These are phyloP conservation scores for Penicillium lagena DNA, from an alignment of 495 filamentous ascomycete species.

Conservation along the genomic window DNA sequence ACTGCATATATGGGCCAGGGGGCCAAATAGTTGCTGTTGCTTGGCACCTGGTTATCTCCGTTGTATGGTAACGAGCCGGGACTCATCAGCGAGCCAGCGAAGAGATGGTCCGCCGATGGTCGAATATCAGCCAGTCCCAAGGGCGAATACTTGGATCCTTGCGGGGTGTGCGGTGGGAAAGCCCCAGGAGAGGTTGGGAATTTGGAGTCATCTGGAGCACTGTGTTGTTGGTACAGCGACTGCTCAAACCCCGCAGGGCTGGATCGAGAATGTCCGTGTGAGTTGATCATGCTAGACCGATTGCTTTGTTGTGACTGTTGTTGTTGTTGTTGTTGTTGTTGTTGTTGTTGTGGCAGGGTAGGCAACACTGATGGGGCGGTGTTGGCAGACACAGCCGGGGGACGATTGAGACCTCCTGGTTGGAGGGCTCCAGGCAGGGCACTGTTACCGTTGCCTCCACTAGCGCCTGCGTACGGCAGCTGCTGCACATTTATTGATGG, in stretches of 20 bases:
- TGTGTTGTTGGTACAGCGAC: conserved; percentile 66
- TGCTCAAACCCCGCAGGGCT: conserved; percentile 75
- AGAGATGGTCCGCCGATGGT: conserved; percentile 65
- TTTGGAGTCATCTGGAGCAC: conserved; percentile 56
- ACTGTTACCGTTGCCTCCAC: conserved; percentile 19
- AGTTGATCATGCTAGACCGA: conserved; percentile 58
- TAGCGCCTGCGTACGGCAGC: conserved; percentile 41
- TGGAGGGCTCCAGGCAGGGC: conserved; percentile 67
- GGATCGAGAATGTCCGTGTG: conserved; percentile 71
- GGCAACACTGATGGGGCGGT: conserved; percentile 65
- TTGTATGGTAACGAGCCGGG: conserved; percentile 32
- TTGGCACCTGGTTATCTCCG: conserved; percentile 45
- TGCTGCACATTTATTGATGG: conserved; percentile 62
- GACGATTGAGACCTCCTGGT: conserved; percentile 56
- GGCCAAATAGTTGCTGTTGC: conserved; percentile 85
- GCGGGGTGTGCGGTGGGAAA: conserved; percentile 61
- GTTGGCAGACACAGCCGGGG: conserved; percentile 60
- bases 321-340: conserved; percentile 47
- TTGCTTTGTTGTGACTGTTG: conserved; percentile 51
- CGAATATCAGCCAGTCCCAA: conserved; percentile 88
- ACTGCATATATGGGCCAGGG: conserved; percentile 94
- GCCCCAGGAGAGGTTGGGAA: conserved; percentile 62
- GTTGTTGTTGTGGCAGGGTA: conserved; percentile 58
- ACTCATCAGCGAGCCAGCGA: conserved; percentile 56
- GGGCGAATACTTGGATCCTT: conserved; percentile 74